Conservation (phyloP, 441 rosid species). For the Adansonia gregorii region DNA sequence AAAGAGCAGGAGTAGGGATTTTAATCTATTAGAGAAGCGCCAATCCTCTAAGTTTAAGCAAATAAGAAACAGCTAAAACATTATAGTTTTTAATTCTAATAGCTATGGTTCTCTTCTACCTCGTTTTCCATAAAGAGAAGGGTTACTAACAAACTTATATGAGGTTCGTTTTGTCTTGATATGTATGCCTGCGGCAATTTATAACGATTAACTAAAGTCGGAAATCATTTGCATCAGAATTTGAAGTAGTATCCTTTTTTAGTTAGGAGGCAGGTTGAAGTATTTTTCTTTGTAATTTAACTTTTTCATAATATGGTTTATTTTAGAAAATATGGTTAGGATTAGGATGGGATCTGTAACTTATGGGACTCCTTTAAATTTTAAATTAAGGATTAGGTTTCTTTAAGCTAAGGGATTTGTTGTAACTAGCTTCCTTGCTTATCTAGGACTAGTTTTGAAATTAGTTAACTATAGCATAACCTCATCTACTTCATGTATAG, state of each 20-base stretch:
- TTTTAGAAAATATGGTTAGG: no score
- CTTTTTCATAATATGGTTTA: background rate
- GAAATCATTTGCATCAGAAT: background rate
- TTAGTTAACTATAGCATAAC: no score
- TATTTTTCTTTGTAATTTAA: slow-evolving; percentile 9
- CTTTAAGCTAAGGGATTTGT: no score
- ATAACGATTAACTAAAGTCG: background rate
- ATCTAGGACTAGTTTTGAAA: no score
- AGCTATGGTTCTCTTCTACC: background rate
- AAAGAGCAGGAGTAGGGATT: background rate
- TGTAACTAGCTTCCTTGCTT: no score
- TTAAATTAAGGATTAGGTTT: no score
- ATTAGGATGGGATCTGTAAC: no score
- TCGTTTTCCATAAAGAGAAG: slow-evolving; percentile 17
- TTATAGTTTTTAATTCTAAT: background rate
- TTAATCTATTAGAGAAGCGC: background rate
- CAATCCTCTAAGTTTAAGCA: slow-evolving; percentile 3
- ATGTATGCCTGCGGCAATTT: background rate
- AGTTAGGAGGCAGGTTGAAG: background rate
- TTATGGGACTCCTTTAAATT: no score
- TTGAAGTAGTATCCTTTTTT: slow-evolving; percentile 2
- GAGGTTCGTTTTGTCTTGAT: slow-evolving; percentile 13
- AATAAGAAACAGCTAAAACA: background rate
- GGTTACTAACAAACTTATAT: background rate
- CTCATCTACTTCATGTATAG: no score